Percentiles rank a stretch among this genome's conserved stretches.
Evolutionary conservation across 805 yeast species (phyloP).

Genomic region (Priceomyces fermenticarens): DNA sequence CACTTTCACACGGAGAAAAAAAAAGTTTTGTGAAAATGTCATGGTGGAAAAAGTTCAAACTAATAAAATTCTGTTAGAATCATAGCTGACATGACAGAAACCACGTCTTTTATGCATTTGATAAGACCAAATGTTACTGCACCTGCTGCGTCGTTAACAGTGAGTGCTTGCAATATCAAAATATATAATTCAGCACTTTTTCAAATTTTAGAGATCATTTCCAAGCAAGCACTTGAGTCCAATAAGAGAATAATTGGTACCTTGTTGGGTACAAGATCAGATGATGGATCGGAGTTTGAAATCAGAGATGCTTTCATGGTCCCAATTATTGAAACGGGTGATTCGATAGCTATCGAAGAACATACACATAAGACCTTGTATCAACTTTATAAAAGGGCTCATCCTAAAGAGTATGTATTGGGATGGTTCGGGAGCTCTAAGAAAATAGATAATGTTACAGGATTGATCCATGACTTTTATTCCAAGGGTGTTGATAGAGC

Average conservation of each 20-base stretch:
- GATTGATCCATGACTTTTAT: conserved; percentile 78
- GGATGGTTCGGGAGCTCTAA: conserved; percentile 80
- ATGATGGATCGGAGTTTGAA: conserved; percentile 75
- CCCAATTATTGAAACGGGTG: conserved; percentile 72
- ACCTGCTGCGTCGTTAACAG: conserved; percentile 41
- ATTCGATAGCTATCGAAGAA: conserved; percentile 73
- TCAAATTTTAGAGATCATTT: conserved; percentile 72
- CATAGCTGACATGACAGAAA: conserved; percentile 16
- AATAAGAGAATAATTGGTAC: conserved; percentile 74
- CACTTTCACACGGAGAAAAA: not conserved
- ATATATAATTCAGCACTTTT: conserved; percentile 71
- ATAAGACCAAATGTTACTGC: conserved; percentile 56
- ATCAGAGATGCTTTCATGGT: conserved; percentile 76
- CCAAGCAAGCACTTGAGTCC: conserved; percentile 40
- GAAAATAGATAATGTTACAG: conserved; percentile 66
- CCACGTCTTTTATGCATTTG: conserved; percentile 38
- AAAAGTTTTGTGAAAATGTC: conserved; percentile 2
- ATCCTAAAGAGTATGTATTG: conserved; percentile 72
- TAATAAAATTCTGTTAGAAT: not conserved
- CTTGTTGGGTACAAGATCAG: conserved; percentile 75
- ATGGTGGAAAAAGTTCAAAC: conserved; percentile 1
- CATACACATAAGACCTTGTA: conserved; percentile 69
- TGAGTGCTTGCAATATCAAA: conserved; percentile 51
- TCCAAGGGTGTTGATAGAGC: conserved; percentile 67
- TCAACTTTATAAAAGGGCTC: conserved; percentile 70